These are phyloP conservation scores for Solanum chacoense DNA, from an alignment of 305 asterid genomes.

Conservation along the genomic window DNA sequence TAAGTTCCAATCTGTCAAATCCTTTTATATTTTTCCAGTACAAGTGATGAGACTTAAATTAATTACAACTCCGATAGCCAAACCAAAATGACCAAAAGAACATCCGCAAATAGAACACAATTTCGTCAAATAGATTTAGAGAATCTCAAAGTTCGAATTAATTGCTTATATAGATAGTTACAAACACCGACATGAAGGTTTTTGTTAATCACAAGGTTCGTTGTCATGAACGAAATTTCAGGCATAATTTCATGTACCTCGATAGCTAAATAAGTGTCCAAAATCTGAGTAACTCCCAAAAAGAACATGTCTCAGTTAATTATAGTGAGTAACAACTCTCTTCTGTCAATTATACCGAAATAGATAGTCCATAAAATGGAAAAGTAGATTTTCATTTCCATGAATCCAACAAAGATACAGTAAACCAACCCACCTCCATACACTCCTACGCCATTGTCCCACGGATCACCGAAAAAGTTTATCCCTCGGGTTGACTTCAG, in stretches of 20 bases:
- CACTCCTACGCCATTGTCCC: not conserved
- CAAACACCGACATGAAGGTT: not conserved
- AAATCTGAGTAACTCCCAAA: not conserved
- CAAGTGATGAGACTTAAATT: not conserved
- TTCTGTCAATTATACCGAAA: not conserved
- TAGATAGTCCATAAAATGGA: not conserved
- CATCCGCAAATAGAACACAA: not conserved
- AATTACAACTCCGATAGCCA: not conserved
- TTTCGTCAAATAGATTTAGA: not conserved
- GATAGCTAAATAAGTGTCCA: not conserved
- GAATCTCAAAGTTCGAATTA: not conserved
- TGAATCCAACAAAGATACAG: not conserved
- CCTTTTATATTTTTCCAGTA: not conserved
- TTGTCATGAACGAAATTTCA: not conserved
- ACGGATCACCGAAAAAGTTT: not conserved
- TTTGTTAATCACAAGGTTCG: not conserved
- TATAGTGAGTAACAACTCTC: not conserved
- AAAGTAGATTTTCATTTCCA: not conserved
- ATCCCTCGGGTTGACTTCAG: not conserved
- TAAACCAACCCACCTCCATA: not conserved
- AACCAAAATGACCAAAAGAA: not conserved
- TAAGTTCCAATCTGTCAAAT: not conserved
- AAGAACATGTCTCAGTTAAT: not conserved
- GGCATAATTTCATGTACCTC: not conserved
- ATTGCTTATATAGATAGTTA: not conserved